These are phyloP conservation scores for Fonsecaea nubica DNA, from an alignment of 2,329 filamentous ascomycete species.

Conservation along the genomic window DNA sequence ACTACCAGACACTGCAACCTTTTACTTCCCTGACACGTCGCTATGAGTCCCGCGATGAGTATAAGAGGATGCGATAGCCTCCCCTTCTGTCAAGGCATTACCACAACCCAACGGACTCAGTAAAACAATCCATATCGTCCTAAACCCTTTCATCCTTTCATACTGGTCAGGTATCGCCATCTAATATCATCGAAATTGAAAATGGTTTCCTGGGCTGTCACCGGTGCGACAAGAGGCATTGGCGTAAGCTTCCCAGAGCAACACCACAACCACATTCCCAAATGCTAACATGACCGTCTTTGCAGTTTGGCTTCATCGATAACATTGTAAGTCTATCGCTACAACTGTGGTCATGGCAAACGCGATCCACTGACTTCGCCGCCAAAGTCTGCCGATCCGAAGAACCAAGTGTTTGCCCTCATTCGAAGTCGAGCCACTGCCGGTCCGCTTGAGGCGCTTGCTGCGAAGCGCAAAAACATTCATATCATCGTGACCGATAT, in stretches of 20 bases:
- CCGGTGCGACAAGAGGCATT: constrained; percentile 34
- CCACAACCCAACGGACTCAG: neutral
- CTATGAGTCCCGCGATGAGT: neutral
- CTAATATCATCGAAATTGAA: constrained; percentile 23
- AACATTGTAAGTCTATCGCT: neutral
- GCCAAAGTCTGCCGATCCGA: constrained; percentile 38
- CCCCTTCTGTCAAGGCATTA: neutral
- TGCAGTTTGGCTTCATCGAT: constrained; percentile 7
- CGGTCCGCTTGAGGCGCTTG: constrained; percentile 41
- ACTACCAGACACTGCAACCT: constrained; percentile 12
- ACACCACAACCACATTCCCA: constrained; percentile 22
- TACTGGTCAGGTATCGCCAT: constrained; percentile 19
- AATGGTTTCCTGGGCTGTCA: constrained; percentile 36
- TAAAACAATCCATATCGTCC: neutral
- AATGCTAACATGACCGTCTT: constrained; percentile 22
- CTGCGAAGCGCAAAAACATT: constrained; percentile 44
- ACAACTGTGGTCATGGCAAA: neutral
- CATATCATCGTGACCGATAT: constrained; percentile 49
- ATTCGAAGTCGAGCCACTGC: constrained; percentile 46
- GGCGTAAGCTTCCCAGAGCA: constrained; percentile 32
- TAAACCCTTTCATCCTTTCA: neutral
- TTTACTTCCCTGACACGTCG: neutral
- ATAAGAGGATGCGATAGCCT: neutral
- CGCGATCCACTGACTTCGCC: constrained; percentile 15
- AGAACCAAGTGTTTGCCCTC: constrained; percentile 50